Base-by-base conservation (phyloP, 768 basidiomycete genomes). In the Piloderma croceum region DNA sequence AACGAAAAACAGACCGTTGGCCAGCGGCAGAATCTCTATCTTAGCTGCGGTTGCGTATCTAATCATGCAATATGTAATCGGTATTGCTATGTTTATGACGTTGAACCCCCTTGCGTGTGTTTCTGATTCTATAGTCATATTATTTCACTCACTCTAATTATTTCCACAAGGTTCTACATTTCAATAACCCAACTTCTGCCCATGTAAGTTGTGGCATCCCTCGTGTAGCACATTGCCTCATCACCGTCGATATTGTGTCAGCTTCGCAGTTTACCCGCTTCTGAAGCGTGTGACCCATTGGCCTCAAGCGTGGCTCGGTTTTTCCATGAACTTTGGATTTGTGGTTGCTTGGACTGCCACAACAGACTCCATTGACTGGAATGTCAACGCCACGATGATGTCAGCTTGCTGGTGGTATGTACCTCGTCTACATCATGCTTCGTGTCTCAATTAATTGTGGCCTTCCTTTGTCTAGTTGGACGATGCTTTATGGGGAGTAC, bases 251-350 rank as follows among this genome's bases (percentile, higher is more conserved):
- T n/a, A n/a, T n/a, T 19, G 42, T 53, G 18, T 48, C 48, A 23
- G 49, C 47, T 21, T 35, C 44, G 61, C 63, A 6, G 54, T 73
- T 36, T 76, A 74, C 52, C 77, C 77, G 10, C 61, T 79, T 6
- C 59, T 78, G 38, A 80, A 80, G 49, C 65, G 77, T 6, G 55
- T 70, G 27, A 79, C 77, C 0, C 58, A 76, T 45, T 80, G 76
- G 76, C 77, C 77, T 1, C 77, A 80, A 48, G 74, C 75, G 0
- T 78, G 74, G 74, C 68, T 80, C 1, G 77, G 77, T 19, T 60
- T 77, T 39, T 71, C 73, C 6, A 76, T 78, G 71, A 77, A 74
- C 46, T 74, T 76, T 40, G 71, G 76, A 10, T 48, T 74, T 43
- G 56, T 70, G 24, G 70, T 72, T 3, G 65, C 71, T 1, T 77